A percentile compares a stretch with the other conserved stretches of the same genome.
Evolutionary conservation across 257 asterid genomes (phyloP).

Genomic region (Osmanthus fragrans): DNA sequence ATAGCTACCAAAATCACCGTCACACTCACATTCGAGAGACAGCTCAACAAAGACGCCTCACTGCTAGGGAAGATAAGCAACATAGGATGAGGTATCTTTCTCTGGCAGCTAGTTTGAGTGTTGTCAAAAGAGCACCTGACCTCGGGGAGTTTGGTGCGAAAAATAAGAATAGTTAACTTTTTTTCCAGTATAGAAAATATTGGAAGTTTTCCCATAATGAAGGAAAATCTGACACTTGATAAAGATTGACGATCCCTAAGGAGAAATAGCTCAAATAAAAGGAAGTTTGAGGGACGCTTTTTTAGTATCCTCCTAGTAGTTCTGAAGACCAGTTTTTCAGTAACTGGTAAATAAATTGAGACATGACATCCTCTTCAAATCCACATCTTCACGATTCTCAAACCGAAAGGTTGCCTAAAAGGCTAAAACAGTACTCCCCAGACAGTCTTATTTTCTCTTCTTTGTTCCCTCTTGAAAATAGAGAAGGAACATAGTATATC

Average conservation of each 20-base stretch:
- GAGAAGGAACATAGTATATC: background rate
- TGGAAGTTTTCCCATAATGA: background rate
- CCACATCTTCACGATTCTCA: background rate
- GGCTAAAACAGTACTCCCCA: background rate
- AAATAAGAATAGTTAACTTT: background rate
- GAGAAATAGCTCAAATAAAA: background rate
- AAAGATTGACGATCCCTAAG: background rate
- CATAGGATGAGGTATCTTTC: background rate
- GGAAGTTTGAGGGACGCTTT: background rate
- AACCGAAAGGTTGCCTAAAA: background rate
- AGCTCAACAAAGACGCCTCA: background rate
- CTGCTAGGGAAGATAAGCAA: background rate
- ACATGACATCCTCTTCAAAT: background rate
- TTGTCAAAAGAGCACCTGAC: background rate
- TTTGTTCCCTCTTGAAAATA: background rate
- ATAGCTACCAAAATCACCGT: background rate
- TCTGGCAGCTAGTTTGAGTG: background rate
- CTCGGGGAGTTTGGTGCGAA: background rate
- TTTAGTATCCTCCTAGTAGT: background rate
- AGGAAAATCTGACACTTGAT: background rate
- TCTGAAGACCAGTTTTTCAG: background rate
- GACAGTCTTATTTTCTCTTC: background rate
- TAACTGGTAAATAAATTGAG: background rate
- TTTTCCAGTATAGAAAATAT: background rate
- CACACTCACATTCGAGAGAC: background rate